These are phyloP conservation scores for Tympanopsis confertula DNA, from an alignment of 2,329 filamentous ascomycete species.

Conservation along the genomic window DNA sequence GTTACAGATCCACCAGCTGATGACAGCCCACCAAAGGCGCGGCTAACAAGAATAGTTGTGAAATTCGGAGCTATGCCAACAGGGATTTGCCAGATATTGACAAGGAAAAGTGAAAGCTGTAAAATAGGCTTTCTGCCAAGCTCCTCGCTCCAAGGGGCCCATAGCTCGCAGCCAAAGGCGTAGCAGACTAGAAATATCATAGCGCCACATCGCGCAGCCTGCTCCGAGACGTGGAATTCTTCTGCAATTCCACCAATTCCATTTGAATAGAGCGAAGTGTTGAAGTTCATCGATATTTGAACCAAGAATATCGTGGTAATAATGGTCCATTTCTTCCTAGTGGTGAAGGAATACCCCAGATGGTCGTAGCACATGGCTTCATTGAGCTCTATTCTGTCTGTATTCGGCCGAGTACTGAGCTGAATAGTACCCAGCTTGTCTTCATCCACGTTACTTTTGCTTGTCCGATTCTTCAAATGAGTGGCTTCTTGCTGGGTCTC, in stretches of 20 bases:
- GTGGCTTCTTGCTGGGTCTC: too few relatives aligned
- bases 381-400: slow-evolving; percentile 26
- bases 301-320: slow-evolving; percentile 63
- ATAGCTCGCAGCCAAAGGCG: slow-evolving; percentile 77
- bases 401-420: too few relatives aligned
- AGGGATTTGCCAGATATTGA: slow-evolving; percentile 68
- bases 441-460: too few relatives aligned
- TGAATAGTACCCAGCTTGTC: too few relatives aligned
- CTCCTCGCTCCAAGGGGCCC: slow-evolving; percentile 82
- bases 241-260: slow-evolving; percentile 52
- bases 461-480: too few relatives aligned
- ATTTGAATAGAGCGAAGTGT: slow-evolving; percentile 64
- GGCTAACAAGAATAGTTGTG: slow-evolving; percentile 56
- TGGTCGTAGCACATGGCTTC: slow-evolving; percentile 53
- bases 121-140: slow-evolving; percentile 67
- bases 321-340: slow-evolving; percentile 60
- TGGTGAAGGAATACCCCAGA: slow-evolving; percentile 49
- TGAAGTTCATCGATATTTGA: slow-evolving; percentile 70
- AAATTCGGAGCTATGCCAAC: slow-evolving; percentile 67
- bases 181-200: slow-evolving; percentile 71
- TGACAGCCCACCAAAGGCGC: slow-evolving; percentile 57
- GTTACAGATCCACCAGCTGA: slow-evolving; percentile 66
- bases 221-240: slow-evolving; percentile 56
- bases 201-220: slow-evolving; percentile 61
- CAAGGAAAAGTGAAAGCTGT: slow-evolving; percentile 60